phyloP scores from a whole-genome alignment of 176 grass and related monocot species.

The Bromus sterilis region DNA sequence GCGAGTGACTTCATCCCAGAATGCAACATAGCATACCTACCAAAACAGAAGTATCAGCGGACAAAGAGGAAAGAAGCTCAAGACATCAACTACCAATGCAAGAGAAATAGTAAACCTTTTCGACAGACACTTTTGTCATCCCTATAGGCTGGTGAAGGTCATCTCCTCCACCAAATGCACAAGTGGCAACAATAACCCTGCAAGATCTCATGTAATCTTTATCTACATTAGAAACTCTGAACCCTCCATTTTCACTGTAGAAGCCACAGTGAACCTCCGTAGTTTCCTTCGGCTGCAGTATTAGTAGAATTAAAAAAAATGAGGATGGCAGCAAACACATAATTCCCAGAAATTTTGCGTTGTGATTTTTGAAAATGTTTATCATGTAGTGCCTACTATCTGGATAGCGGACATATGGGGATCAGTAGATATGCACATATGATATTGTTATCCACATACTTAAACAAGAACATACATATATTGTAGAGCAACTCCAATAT shows the following conservation, averaged over 20 bases:
- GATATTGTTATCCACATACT: not conserved
- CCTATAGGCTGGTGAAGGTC: slow-evolving; percentile 96
- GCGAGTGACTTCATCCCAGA: slow-evolving; percentile 85
- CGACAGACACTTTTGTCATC: slow-evolving; percentile 60
- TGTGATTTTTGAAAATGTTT: not conserved
- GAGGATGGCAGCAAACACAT: not conserved
- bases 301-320: not conserved
- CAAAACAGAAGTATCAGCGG: not conserved
- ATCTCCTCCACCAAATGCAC: slow-evolving; percentile 96
- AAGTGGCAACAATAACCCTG: slow-evolving; percentile 64
- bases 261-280: slow-evolving; percentile 76
- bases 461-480: not conserved
- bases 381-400: too few species aligned
- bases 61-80: slow-evolving; percentile 10
- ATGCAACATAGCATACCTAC: slow-evolving; percentile 94
- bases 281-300: slow-evolving; percentile 55
- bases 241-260: slow-evolving; percentile 70
- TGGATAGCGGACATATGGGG: too few species aligned
- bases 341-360: not conserved
- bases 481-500: not conserved
- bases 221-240: slow-evolving; percentile 65
- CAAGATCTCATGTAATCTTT: slow-evolving; percentile 73
- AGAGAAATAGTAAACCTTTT: slow-evolving; percentile 43
- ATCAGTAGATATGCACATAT: not conserved
- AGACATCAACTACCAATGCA: not conserved